Base-by-base conservation (phyloP, 805 yeast genomes). In the Saturnispora silvae region DNA sequence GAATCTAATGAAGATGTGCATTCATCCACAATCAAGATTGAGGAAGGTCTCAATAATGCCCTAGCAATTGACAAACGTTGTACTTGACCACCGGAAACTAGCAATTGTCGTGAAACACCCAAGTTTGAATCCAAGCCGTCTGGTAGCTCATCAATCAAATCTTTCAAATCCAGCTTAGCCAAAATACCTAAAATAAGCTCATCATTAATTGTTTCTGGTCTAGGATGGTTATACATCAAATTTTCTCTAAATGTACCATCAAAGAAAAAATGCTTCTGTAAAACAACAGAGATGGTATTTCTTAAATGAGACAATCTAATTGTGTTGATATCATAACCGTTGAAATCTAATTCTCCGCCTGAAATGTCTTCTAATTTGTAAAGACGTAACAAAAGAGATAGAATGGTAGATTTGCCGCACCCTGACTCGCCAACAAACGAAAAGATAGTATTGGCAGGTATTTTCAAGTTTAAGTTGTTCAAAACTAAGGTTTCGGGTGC, bases 371-470 rank as follows among this genome's bases (percentile, higher is more conserved):
- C 22, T 14, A 1, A 53, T 53, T 8, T 42, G 42, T 74, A 74
- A 1, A 87, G 55, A 34, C 79, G 61, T 2, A 76, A 56, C 0
- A 87, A 44, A 10, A 87, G 47, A 1, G 67, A 61, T 0, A 75
- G 57, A 1, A 89, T 43, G 0, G 97, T 85, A 0, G 96, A 81
- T 56, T 92, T 92, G 0, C 99, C 99, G 11, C 80, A 70, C 0
- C 99, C 99, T 2, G 96, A 83, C 25, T 71, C 75, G 1, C 98
- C 99, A 3, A 78, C 72, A 1, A 92, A 56, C 1, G 83, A 92
- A 16, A 81, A 62, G 0, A 71, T 61, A 39, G 74, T 72, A 15
- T 72, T 70, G 9, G 59, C 47, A 0, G 49, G 20, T 2, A 87
- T 52, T 0, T 41, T 30, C 23, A 80, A 58, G 8, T 56, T 54